These are phyloP conservation scores for Mycena pura DNA, from an alignment of 768 basidiomycete genomes.

Conservation along the genomic window DNA sequence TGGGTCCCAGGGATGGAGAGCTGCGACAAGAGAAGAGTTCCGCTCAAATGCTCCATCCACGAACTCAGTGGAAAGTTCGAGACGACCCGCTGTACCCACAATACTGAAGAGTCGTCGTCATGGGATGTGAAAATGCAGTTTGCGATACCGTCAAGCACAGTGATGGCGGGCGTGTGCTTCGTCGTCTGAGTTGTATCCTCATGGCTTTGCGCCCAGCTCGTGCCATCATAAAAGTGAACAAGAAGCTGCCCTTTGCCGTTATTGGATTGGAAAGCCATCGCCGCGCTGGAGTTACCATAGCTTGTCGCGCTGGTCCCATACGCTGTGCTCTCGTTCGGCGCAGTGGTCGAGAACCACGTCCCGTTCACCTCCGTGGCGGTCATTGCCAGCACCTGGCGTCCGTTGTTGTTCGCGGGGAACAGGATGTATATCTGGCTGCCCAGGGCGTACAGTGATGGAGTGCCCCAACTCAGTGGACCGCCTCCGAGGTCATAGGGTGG, in stretches of 20 bases:
- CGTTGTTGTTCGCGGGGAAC: conserved; percentile 7
- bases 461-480: conserved; percentile 4
- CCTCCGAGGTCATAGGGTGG: background rate
- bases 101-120: background rate
- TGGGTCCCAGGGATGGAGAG: conserved; percentile 7
- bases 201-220: background rate
- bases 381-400: background rate
- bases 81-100: background rate
- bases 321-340: conserved; percentile 4
- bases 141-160: background rate
- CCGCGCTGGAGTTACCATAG: background rate
- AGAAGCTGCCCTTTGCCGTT: conserved; percentile 9
- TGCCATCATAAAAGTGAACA: background rate
- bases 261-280: conserved; percentile 8
- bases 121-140: conserved; percentile 10
- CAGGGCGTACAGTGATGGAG: background rate
- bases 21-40: background rate
- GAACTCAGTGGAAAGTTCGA: background rate
- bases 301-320: conserved; percentile 1
- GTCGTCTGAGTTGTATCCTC: background rate
- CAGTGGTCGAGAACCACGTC: background rate
- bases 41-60: conserved; percentile 5
- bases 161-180: conserved; percentile 1
- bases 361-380: background rate
- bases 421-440: conserved; percentile 1